Evolutionary conservation across 257 asterid genomes (phyloP), one percentile per base, ranked within the genome.

Genomic region (Capsicum baccatum): DNA sequence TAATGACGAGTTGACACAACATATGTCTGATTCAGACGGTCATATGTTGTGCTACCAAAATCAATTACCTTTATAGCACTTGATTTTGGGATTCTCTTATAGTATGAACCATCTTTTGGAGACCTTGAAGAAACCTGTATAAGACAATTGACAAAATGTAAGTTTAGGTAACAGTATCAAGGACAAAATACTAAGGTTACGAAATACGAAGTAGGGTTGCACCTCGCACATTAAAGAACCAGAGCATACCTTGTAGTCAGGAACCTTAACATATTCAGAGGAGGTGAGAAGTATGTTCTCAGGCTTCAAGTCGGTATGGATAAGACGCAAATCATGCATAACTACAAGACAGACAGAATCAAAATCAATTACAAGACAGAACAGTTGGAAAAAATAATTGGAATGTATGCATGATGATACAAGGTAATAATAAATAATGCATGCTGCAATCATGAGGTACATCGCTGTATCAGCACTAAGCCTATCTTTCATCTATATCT

Each of bases 261-360:
- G 98, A 87, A 94, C 89, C 86, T 89, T 94, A 3, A 94, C 62
- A 86, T 91, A 91, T 21, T 94, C 99, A 1, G 97, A 85, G 8
- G 99, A 96, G 66, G 89, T 92, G 3, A 96, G 98, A 73, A 96
- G 99, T 83, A 96, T 93, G 87, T 96, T 96, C 89, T 96, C 99
- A 39, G 97, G 99, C 92, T 96, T 96, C 93, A 96, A 83, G 87
- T 96, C 99, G 70, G 99, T 96, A 85, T 96, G 99, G 83, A 96
- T 91, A 79, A 94, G 93, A 55, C 83, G 97, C 92, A 94, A 88
- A 86, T 96, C 97, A 89, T 96, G 99, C 97, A 96, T 96, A 91
- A 94, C 98, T 96, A 97, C 87, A 80, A 54, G 64, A 78, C 8
- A 4, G 54, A 9, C 62, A 16, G 42, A 11, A 54, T 14, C 26